Evolutionary conservation across 148 eudicot species (phyloP), one percentile per base, ranked within the genome.

Genomic region (Rhododendron henanense): DNA sequence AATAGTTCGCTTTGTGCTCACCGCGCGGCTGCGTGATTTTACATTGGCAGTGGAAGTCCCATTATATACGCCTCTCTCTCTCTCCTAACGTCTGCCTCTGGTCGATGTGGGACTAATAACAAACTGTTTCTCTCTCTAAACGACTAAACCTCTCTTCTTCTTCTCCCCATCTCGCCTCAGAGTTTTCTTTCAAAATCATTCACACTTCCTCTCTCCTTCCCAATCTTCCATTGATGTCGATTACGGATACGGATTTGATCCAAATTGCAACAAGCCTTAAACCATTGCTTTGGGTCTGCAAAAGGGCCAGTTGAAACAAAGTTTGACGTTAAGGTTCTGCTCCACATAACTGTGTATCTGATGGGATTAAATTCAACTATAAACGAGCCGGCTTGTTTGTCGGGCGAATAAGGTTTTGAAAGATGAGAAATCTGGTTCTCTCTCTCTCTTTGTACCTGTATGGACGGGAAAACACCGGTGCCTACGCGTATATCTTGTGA

Each of bases 1-100:
- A 87, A 84, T 78, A 87, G 80, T 87, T 87, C 87, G 87, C 87
- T 86, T 44, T 86, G 87, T 81, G 76, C 53, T 79, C 83, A 78
- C 61, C 37, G 61, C 87, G 39, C 76, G 77, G 83, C 87, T 78
- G 87, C 83, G 57, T 59, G 75, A 16, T 47, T 47, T 8, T 1
- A 7, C 10, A 0, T 0, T 0, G 1, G 16, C 6, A 0, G 39
- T 13, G 15, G 35, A 31, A 31, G 33, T 4, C 75, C 0, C 37
- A 11, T 28, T 11, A 69, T 69, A 28, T 69, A 28, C 16, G 4
- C 39, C 37, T 31, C 15, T 69, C 33, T 69, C 74, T 10, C 75
- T 11, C 75, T 31, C 75, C 18, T 69, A 1, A 28, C 28, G 5
- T 31, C 6, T 69, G 7, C 37, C 75, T 69, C 31, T 69, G 75